phyloP scores from a whole-genome alignment of 257 asterid species.

The Ocimum tenuiflorum region DNA sequence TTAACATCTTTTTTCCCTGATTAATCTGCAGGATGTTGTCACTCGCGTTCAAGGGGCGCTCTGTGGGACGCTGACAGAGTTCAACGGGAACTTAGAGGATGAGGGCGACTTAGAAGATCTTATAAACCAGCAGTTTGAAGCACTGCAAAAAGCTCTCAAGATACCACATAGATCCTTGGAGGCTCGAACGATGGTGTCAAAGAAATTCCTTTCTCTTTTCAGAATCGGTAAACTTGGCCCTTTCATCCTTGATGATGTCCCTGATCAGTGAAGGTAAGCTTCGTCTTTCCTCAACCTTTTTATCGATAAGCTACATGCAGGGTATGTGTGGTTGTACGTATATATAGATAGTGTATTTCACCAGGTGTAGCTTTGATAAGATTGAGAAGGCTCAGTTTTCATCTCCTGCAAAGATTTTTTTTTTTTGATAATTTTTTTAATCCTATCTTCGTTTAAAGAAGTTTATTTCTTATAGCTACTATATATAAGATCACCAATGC shows the following conservation, averaged over 20 bases:
- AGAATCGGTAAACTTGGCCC: conserved; percentile 80
- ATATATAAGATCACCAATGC: no score
- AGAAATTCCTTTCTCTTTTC: conserved; percentile 70
- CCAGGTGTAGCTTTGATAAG: not conserved
- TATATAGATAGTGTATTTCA: not conserved
- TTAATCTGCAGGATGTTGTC: conserved; percentile 54
- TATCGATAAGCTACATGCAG: no score
- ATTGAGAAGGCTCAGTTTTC: not conserved
- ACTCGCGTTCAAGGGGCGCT: conserved; percentile 58
- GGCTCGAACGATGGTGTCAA: conserved; percentile 60
- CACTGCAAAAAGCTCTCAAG: conserved; percentile 58
- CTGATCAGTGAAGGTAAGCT: conserved; percentile 23
- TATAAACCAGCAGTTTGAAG: conserved; percentile 68
- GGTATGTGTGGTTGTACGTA: no score
- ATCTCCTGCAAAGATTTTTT: no score
- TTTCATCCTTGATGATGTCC: conserved; percentile 76
- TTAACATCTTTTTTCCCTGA: not conserved
- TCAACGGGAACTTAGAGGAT: conserved; percentile 60
- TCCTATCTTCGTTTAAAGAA: not conserved
- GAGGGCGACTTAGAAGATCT: conserved; percentile 71
- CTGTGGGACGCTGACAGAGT: conserved; percentile 40
- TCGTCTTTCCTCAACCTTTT: not conserved
- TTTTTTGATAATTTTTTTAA: not conserved
- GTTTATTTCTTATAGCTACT: no score
- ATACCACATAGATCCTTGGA: conserved; percentile 65